Base-by-base conservation (phyloP, 2,329 filamentous ascomycete genomes). In the Hypoxylon sp. region DNA sequence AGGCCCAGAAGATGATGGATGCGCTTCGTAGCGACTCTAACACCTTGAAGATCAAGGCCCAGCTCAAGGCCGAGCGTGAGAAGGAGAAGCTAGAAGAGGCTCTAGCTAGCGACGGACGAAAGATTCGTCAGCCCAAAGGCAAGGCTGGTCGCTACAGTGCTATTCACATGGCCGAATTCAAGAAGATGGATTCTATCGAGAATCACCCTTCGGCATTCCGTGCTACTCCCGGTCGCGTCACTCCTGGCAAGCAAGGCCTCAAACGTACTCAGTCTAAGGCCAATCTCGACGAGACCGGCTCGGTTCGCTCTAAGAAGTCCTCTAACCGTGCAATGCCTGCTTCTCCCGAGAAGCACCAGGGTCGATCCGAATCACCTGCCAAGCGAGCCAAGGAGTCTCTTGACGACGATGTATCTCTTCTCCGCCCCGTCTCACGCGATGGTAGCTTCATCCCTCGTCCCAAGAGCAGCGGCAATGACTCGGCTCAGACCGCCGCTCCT, bases 111-210 rank as follows among this genome's bases (percentile, higher is more conserved):
- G 71, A 74, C 13, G 77, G 75, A 31, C 88, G 94, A 64, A 91
- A 87, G 74, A 90, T 96, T 69, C 93, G 90, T 5, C 86, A 86
- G 65, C 86, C 93, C 10, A 96, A 88, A 77, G 88, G 91, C 66
- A 93, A 88, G 72, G 83, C 86, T 47, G 80, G 87, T 45, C 88
- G 94, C 41, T 98, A 88, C 77, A 97, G 91, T 72, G 88, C 92
- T 62, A 87, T 85, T 31, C 94, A 98, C 73, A 89, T 91, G 84
- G 87, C 88, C 46, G 85, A 94, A 70, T 97, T 98, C 78, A 91
- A 91, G 77, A 98, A 96, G 80, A 97, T 98, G 94, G 92, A 97
- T 72, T 97, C 93, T 1, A 97, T 98, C 70, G 91, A 87, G 38
- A 88, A 88, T 61, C 93, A 97, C 72, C 82, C 92, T 7, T 96